Percentiles rank a stretch among this genome's conserved stretches.
Evolutionary conservation across 2,329 filamentous ascomycete genomes (phyloP).

Genomic region (Cryphonectria parasitica): DNA sequence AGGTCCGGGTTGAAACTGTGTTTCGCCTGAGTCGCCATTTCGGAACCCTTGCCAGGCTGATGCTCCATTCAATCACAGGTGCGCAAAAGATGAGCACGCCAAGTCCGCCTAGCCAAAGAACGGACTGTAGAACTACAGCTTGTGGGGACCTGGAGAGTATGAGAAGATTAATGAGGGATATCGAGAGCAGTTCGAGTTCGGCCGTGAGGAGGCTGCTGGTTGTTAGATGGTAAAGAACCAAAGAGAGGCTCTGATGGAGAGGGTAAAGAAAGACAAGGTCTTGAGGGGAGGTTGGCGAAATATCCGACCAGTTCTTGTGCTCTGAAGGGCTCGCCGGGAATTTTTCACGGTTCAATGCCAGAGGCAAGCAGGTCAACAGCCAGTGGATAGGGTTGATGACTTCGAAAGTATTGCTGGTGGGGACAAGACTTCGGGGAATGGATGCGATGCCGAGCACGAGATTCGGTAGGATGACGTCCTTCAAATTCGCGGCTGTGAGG

Average conservation of each 20-base stretch:
- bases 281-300: slow-evolving; percentile 34
- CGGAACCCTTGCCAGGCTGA: slow-evolving; percentile 84
- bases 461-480: slow-evolving; percentile 71
- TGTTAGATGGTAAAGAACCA: slow-evolving; percentile 77
- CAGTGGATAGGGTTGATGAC: slow-evolving; percentile 75
- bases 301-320: background rate
- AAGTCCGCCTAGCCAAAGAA: slow-evolving; percentile 85
- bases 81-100: slow-evolving; percentile 74
- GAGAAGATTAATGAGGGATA: slow-evolving; percentile 79
- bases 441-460: slow-evolving; percentile 80
- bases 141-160: slow-evolving; percentile 81
- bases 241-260: slow-evolving; percentile 77
- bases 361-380: slow-evolving; percentile 72
- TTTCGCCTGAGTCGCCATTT: slow-evolving; percentile 82
- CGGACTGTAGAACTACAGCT: slow-evolving; percentile 78
- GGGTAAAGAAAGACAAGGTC: slow-evolving; percentile 65
- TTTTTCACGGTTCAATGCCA: slow-evolving; percentile 53
- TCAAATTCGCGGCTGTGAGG: slow-evolving; percentile 67
- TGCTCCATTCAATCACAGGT: slow-evolving; percentile 78
- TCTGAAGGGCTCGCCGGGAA: slow-evolving; percentile 33
- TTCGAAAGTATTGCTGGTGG: slow-evolving; percentile 59
- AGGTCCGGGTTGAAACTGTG: slow-evolving; percentile 41
- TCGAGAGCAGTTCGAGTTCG: slow-evolving; percentile 85
- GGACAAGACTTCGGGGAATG: slow-evolving; percentile 74
- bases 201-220: slow-evolving; percentile 86